Conservation (phyloP, 2,329 filamentous ascomycete species). For the Aspergillus thermomutatus region DNA sequence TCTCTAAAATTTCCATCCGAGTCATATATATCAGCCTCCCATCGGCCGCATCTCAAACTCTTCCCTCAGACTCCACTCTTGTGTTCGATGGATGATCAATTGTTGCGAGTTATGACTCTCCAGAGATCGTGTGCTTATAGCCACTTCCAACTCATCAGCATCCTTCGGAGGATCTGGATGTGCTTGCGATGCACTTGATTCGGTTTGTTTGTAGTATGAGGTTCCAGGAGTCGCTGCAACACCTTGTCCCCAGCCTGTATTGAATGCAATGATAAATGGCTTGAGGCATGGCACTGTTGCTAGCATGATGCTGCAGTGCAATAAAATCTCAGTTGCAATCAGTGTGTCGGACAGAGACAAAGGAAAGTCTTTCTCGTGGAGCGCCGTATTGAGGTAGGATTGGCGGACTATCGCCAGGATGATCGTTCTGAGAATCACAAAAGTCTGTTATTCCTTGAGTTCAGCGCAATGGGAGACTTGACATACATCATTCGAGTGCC, state of each 20-base stretch:
- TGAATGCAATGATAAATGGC: constrained; percentile 41
- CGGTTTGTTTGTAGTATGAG: too few relatives aligned
- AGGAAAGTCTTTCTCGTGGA: constrained; percentile 22
- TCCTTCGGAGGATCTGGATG: too few relatives aligned
- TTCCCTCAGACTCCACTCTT: constrained; percentile 8
- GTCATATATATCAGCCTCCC: neutral
- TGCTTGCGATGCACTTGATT: too few relatives aligned
- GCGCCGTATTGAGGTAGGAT: constrained; percentile 27
- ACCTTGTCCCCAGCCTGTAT: constrained; percentile 33
- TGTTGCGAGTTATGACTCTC: constrained; percentile 12
- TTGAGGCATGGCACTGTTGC: constrained; percentile 43
- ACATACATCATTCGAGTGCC: constrained; percentile 10
- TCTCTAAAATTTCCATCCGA: neutral
- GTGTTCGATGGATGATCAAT: constrained; percentile 19
- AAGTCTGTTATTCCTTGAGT: too few relatives aligned
- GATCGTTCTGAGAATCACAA: constrained; percentile 10
- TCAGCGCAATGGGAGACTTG: neutral
- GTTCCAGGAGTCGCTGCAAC: too few relatives aligned
- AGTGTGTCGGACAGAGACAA: constrained; percentile 30
- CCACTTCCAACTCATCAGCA: too few relatives aligned
- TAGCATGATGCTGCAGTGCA: constrained; percentile 41
- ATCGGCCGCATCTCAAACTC: neutral
- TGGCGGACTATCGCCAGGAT: constrained; percentile 33
- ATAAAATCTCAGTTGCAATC: constrained; percentile 37
- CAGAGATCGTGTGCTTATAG: constrained; percentile 4